Conservation (phyloP, 2,329 filamentous ascomycete species). For the Stagonosporopsis cucurbitacearum region DNA sequence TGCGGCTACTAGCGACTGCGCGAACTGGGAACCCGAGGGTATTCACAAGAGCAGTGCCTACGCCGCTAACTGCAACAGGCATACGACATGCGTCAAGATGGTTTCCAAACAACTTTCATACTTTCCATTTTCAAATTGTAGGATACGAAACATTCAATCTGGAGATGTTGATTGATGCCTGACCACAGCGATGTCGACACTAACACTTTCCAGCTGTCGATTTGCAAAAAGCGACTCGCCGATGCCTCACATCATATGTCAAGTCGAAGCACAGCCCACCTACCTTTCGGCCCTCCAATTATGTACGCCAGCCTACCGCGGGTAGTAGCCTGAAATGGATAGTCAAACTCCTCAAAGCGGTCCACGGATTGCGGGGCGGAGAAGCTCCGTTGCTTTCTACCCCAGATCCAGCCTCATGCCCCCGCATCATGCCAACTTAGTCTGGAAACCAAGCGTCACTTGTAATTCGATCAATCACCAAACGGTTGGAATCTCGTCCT, state of each 20-base stretch:
- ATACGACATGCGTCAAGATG: neutral
- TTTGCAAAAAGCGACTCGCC: neutral
- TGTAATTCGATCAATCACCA: neutral
- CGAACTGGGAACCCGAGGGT: neutral
- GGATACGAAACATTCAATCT: neutral
- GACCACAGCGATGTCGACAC: neutral
- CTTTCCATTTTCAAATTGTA: neutral
- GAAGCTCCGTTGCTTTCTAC: neutral
- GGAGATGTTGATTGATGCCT: neutral
- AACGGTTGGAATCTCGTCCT: neutral
- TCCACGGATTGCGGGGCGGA: neutral
- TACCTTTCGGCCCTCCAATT: neutral
- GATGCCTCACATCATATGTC: neutral
- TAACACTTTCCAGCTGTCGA: neutral
- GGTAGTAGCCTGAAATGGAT: neutral
- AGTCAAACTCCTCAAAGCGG: slow-evolving; percentile 1
- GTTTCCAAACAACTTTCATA: neutral
- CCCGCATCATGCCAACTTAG: slow-evolving; percentile 6
- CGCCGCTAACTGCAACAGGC: neutral
- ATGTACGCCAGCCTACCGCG: neutral
- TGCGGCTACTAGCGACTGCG: neutral
- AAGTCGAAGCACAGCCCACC: neutral
- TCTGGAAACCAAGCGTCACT: neutral
- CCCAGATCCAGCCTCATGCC: neutral
- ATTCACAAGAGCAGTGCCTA: neutral